These are phyloP conservation scores for Eucalyptus marginata DNA, from an alignment of 345 rosid species.

Conservation along the genomic window DNA sequence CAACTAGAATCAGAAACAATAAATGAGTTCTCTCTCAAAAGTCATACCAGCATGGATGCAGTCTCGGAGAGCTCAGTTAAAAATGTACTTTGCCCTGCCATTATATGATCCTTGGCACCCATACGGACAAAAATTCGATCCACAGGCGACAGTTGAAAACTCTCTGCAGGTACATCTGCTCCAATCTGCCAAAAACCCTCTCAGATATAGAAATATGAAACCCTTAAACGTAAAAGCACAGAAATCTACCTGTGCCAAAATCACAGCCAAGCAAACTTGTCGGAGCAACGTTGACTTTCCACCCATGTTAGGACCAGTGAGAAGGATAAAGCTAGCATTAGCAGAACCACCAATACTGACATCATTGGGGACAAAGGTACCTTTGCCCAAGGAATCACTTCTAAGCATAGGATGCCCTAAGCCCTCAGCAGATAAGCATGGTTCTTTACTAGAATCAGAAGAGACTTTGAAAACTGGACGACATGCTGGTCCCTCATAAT, in stretches of 20 bases:
- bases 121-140: conserved; percentile 86
- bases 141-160: conserved; percentile 69
- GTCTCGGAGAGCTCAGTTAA: conserved; percentile 98
- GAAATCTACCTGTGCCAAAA: conserved; percentile 77
- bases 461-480: conserved; percentile 42
- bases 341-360: conserved; percentile 52
- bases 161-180: conserved; percentile 93
- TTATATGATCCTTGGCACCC: conserved; percentile 97
- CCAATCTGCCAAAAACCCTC: conserved; percentile 46
- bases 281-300: conserved; percentile 99
- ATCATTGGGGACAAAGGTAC: conserved; percentile 86
- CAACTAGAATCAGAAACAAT: background rate
- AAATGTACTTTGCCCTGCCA: conserved; percentile 94
- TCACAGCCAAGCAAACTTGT: conserved; percentile 88
- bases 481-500: conserved; percentile 77
- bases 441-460: conserved; percentile 36
- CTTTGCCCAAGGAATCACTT: conserved; percentile 85
- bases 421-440: conserved; percentile 56
- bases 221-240: background rate
- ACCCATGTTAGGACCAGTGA: conserved; percentile 99
- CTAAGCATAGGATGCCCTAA: conserved; percentile 86
- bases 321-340: conserved; percentile 78
- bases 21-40: background rate
- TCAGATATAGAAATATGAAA: background rate
- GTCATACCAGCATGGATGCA: conserved; percentile 80